Percentiles rank a stretch among this genome's conserved stretches.
These are phyloP conservation scores for Colletotrichum higginsianum DNA, from an alignment of 2,329 filamentous ascomycete species.

Conservation along the genomic window DNA sequence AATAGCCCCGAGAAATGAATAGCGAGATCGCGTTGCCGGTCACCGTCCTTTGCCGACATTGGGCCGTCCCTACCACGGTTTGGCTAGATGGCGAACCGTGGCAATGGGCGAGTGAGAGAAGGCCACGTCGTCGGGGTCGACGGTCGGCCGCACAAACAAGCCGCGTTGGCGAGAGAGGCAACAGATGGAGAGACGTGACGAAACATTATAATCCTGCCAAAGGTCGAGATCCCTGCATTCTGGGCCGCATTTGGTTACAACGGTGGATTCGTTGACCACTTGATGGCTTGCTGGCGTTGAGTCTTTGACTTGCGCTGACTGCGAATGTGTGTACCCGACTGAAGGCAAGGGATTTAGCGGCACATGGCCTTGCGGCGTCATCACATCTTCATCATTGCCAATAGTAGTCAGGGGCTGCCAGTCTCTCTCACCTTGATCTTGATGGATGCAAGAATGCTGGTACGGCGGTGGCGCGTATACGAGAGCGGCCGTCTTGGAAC, in stretches of 20 bases:
- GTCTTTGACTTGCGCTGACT: not conserved
- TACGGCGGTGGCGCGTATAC: not conserved
- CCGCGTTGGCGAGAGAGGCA: too few species aligned
- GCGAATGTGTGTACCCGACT: not conserved
- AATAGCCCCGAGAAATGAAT: conserved; percentile 2
- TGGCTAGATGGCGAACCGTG: too few species aligned
- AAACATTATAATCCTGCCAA: too few species aligned
- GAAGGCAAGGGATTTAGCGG: not conserved
- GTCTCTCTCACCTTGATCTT: conserved; percentile 12
- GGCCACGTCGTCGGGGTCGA: too few species aligned
- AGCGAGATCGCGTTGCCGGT: not conserved
- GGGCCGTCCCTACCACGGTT: too few species aligned
- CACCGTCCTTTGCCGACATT: not conserved
- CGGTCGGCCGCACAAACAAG: too few species aligned
- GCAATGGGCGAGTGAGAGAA: too few species aligned
- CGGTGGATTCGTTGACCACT: too few species aligned
- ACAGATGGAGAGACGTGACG: too few species aligned
- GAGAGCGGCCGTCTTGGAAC: conserved; percentile 1
- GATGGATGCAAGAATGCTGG: not conserved
- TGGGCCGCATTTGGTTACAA: too few species aligned
- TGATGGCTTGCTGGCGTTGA: too few species aligned
- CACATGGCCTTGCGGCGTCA: not conserved
- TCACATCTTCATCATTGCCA: conserved; percentile 12
- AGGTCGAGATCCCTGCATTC: too few species aligned
- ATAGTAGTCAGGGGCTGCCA: not conserved